Base-by-base conservation (phyloP, 257 asterid species). In the Rauvolfia tetraphylla region DNA sequence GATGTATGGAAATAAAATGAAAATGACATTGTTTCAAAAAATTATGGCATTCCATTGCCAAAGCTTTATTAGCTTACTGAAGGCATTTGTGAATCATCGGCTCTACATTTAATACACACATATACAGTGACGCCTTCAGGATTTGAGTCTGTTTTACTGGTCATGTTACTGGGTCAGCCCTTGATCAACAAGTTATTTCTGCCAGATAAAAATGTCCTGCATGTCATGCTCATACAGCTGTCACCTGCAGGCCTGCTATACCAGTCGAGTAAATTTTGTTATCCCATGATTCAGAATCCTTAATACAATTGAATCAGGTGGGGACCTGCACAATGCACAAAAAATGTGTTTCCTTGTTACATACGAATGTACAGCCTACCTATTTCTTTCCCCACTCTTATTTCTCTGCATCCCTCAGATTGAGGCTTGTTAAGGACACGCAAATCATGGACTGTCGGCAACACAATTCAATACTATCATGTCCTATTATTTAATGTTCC, bases 221-320 rank as follows among this genome's bases (percentile, higher is more conserved):
- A 62, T 58, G 72, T 41, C 80, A 70, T 77, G 42, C 71, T 76
- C 59, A 68, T 39, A 67, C 72, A 84, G 83, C 76, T 76, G 78
- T 73, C 59, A 38, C 10, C 34, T 20, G 78, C 83, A 76, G 75
- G 76, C 27, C 53, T 65, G 74, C 63, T 36, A 63, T 44, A 65
- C 48, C 42, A 67, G 56, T 12, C 7, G 65, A 62, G 54, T 73
- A 56, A 81, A 78, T 81, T 53, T 80, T 49, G 63, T 70, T 48
- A 76, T 82, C 85, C 80, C 68, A 49, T 13, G 7, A 66, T 18
- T 63, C 34, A 57, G 31, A 73, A 74, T 49, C 34, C 14, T 61
- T 69, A 77, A 54, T 46, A 33, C 57, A 49, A 27, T 39, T 65
- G 69, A 80, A 70, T 67, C 75, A 71, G 66, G 78, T 57, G 75